Base-by-base conservation (phyloP, 2,329 filamentous ascomycete species). In the Hymenoscyphus repandus region DNA sequence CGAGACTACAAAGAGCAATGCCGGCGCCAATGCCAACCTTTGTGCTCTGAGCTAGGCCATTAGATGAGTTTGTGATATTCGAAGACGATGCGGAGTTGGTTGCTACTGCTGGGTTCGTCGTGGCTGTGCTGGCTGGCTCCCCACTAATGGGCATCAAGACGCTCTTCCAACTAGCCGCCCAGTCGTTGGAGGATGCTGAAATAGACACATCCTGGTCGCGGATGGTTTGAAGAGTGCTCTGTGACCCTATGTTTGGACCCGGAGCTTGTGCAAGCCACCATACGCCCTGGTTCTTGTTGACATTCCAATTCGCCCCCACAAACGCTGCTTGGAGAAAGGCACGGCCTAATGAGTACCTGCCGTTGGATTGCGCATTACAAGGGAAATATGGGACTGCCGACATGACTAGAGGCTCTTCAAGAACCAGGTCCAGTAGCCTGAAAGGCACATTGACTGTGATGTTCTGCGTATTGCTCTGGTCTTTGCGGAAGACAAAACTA, bases 261-360 rank as follows among this genome's bases (percentile, higher is more conserved):
- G 65, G 37, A 55, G 64, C 56, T 49, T 68, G 66, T 1, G 59
- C 66, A 11, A 69, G 52, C 55, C 60, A 67, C 47, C 56, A 59
- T 12, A 37, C 42, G 3, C 33, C 52, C 2, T 27, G 13, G 2
- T 27, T 38, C 15, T 51, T 45, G 27, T 50, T 48, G 13, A 41
- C 60, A 32, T 59, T 53, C 55, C 59, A 66, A 38, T 66, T 64
- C 17, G 57, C 55, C 6, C 62, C 66, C 2, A 69, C 43, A 47
- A 69, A 70, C 2, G 68, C 66, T 1, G 67, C 66, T 57, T 70
- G 69, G 1, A 70, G 55, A 55, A 71, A 70, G 5, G 66, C 64
- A 30, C 67, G 63, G 7, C 68, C 68, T n/a, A 70, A 60, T 6
- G 44, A 47, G 49, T 56, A 56, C 10, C 17, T 18, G 11, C 30